Evolutionary conservation across 345 rosid species (phyloP).

Genomic region (Salix exigua): DNA sequence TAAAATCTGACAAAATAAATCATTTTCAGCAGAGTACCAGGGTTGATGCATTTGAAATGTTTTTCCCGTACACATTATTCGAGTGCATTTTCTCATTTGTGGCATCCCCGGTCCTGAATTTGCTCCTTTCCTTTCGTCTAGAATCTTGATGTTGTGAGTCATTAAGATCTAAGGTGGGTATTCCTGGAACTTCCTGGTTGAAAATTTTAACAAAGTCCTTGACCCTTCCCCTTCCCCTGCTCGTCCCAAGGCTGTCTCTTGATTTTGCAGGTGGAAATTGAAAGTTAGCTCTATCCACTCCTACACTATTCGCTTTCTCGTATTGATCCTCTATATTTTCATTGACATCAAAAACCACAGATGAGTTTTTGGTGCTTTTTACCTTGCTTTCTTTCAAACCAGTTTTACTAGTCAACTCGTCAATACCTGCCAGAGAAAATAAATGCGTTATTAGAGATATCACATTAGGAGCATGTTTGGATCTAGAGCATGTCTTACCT

Average conservation of each 20-base stretch:
- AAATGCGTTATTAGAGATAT: not conserved
- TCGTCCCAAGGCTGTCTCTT: slow-evolving; percentile 32
- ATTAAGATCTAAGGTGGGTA: slow-evolving; percentile 19
- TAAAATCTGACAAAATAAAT: not conserved
- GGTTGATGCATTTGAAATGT: slow-evolving; percentile 18
- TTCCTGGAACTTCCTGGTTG: slow-evolving; percentile 52
- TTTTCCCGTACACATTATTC: slow-evolving; percentile 17
- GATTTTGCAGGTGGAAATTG: slow-evolving; percentile 26
- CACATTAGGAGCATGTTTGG: not conserved
- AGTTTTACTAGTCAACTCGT: slow-evolving; percentile 17
- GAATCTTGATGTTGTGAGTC: slow-evolving; percentile 39
- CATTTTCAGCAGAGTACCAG: slow-evolving; percentile 25
- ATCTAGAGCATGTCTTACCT: slow-evolving; percentile 30
- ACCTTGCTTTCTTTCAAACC: slow-evolving; percentile 35
- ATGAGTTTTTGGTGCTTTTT: slow-evolving; percentile 26
- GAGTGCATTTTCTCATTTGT: slow-evolving; percentile 23
- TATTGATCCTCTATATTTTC: slow-evolving; percentile 42
- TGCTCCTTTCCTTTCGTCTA: slow-evolving; percentile 35
- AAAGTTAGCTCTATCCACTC: slow-evolving; percentile 28
- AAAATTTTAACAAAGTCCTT: slow-evolving; percentile 75
- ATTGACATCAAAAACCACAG: slow-evolving; percentile 22
- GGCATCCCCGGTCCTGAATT: slow-evolving; percentile 15
- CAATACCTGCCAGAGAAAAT: slow-evolving; percentile 39
- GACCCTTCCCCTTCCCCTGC: slow-evolving; percentile 54
- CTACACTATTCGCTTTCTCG: slow-evolving; percentile 22